Evolutionary conservation across 78 protist genomes (phyloP).

Genomic region (Ministeria vibrans): DNA sequence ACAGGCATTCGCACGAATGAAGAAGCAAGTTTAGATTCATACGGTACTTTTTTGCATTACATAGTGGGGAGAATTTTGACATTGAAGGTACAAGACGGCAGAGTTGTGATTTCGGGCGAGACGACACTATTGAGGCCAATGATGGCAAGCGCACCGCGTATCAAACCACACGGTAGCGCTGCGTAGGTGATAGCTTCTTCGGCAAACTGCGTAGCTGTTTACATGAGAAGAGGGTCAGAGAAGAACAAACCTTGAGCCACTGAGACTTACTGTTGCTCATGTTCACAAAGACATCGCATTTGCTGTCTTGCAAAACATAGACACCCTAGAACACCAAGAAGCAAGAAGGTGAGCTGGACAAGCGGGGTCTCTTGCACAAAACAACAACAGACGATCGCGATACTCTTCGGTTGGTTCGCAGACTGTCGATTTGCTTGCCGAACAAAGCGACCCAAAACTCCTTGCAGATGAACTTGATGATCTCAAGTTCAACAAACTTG

Average conservation of each 20-base stretch:
- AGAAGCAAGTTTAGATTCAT: too few relatives aligned
- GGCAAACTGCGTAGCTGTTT: not conserved
- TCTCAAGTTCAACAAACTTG: slow-evolving; percentile 1
- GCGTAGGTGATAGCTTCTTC: not conserved
- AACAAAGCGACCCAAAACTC: slow-evolving; percentile 29
- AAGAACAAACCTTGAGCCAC: not conserved
- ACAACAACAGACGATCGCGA: not conserved
- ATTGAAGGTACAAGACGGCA: not conserved
- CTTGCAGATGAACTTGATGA: slow-evolving; percentile 31
- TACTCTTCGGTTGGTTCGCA: slow-evolving; percentile 20
- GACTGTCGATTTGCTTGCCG: slow-evolving; percentile 35
- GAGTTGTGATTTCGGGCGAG: not conserved
- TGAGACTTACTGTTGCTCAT: not conserved
- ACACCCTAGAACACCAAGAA: slow-evolving; percentile 12
- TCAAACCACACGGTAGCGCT: slow-evolving; percentile 18
- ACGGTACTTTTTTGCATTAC: too few relatives aligned
- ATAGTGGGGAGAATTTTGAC: too few relatives aligned
- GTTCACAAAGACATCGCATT: not conserved
- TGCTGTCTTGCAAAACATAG: slow-evolving; percentile 10
- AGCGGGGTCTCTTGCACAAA: not conserved
- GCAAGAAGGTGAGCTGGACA: not conserved
- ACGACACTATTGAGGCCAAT: slow-evolving; percentile 5
- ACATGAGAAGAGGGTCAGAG: not conserved
- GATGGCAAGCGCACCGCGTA: slow-evolving; percentile 33
- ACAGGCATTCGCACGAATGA: too few relatives aligned